phyloP scores from a whole-genome alignment of 805 yeast genomes.

The Sugiyamaella qingdaonensis region DNA sequence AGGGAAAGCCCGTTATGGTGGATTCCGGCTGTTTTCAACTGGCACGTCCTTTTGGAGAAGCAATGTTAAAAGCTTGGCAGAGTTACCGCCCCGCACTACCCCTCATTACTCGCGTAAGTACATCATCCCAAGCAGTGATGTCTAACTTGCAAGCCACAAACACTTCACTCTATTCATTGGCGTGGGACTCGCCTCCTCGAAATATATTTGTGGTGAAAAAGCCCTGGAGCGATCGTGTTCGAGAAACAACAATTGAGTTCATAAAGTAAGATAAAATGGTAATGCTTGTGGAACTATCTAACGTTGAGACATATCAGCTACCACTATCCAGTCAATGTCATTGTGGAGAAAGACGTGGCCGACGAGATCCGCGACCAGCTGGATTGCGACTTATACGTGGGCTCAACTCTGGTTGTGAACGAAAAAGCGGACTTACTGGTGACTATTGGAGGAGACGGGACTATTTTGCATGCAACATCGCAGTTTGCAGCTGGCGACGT shows the following conservation, averaged over 20 bases:
- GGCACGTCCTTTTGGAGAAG: neutral
- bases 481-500: constrained; percentile 59
- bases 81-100: constrained; percentile 10
- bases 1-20: neutral
- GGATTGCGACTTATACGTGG: constrained; percentile 36
- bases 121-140: neutral
- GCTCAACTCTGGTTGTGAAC: constrained; percentile 52
- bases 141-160: neutral
- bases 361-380: constrained; percentile 49
- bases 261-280: constrained; percentile 32
- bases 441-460: constrained; percentile 96
- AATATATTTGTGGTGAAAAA: constrained; percentile 81
- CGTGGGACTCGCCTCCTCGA: constrained; percentile 69
- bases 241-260: constrained; percentile 61
- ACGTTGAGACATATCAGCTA: constrained; percentile 45
- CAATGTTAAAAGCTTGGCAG: neutral
- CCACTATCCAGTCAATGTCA: constrained; percentile 69
- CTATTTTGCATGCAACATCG: constrained; percentile 79
- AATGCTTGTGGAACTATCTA: constrained; percentile 5
- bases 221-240: constrained; percentile 67
- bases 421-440: constrained; percentile 73
- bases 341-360: constrained; percentile 71
- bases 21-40: constrained; percentile 3
- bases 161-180: constrained; percentile 31
- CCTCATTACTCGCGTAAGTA: constrained; percentile 12